Percentiles rank a stretch among this genome's conserved stretches.
These are phyloP conservation scores for Xylariaceae sp. DNA, from an alignment of 2,329 filamentous ascomycete species.

Conservation along the genomic window DNA sequence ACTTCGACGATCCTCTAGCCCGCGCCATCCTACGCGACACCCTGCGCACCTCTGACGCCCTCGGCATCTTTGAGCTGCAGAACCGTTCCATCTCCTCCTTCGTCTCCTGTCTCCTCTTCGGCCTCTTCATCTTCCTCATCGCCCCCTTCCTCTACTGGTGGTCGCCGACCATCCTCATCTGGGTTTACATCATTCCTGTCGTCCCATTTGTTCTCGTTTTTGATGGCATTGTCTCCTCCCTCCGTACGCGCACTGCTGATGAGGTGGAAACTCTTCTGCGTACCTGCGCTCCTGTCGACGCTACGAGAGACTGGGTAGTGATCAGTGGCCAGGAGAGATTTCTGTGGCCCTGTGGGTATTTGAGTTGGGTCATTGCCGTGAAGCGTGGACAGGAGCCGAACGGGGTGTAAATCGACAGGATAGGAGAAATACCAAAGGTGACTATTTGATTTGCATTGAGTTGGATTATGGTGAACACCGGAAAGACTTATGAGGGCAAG, in stretches of 20 bases:
- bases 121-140: conserved; percentile 16
- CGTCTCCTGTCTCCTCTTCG: conserved; percentile 48
- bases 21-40: conserved; percentile 59
- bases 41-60: conserved; percentile 59
- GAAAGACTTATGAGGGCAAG: no score
- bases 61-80: conserved; percentile 73
- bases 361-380: conserved; percentile 49
- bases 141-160: conserved; percentile 1
- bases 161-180: conserved; percentile 45
- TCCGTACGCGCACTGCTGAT: conserved; percentile 62
- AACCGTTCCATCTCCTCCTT: conserved; percentile 55
- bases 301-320: conserved; percentile 43
- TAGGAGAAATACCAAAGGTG: no score
- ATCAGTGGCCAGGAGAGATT: conserved; percentile 42
- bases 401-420: not conserved
- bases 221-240: conserved; percentile 63
- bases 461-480: no score
- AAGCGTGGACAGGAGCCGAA: conserved; percentile 25
- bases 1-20: conserved; percentile 65
- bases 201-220: conserved; percentile 64
- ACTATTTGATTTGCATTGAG: no score
- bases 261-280: conserved; percentile 60
- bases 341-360: conserved; percentile 46
- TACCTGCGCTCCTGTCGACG: conserved; percentile 42
- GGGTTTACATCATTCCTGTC: conserved; percentile 62